Evolutionary conservation across 495 filamentous ascomycete genomes (phyloP).

Genomic region (Hypomontagnella submonticulosa): DNA sequence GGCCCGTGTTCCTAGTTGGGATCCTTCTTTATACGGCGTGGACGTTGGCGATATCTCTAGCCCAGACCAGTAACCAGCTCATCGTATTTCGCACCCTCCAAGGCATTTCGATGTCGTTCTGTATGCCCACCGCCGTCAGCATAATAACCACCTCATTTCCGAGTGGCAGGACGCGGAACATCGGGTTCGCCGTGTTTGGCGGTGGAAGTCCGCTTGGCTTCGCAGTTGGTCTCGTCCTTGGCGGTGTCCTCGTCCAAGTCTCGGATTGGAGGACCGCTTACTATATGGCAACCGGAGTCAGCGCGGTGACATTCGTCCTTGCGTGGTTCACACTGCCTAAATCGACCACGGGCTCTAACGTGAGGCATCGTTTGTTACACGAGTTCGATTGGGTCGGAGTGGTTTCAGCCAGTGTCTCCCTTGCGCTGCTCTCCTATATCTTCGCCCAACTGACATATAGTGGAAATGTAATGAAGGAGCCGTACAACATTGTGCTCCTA

Average conservation of each 20-base stretch:
- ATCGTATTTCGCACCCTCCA: slow-evolving; percentile 63
- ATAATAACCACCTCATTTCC: slow-evolving; percentile 53
- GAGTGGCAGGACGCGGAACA: slow-evolving; percentile 58
- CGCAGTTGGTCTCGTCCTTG: slow-evolving; percentile 63
- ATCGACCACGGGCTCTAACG: not conserved
- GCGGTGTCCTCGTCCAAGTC: slow-evolving; percentile 61
- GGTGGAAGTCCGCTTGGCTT: slow-evolving; percentile 64
- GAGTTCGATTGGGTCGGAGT: slow-evolving; percentile 66
- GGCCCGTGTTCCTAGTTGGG: slow-evolving; percentile 58
- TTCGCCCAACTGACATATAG: slow-evolving; percentile 37
- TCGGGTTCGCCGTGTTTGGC: slow-evolving; percentile 63
- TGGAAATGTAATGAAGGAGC: slow-evolving; percentile 44
- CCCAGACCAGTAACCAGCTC: slow-evolving; percentile 57
- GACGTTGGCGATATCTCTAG: slow-evolving; percentile 58
- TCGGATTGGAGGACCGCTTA: slow-evolving; percentile 61
- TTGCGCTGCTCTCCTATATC: slow-evolving; percentile 62
- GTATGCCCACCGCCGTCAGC: slow-evolving; percentile 61
- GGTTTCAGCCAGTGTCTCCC: slow-evolving; percentile 51
- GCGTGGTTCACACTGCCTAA: slow-evolving; percentile 17
- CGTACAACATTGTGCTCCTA: slow-evolving; percentile 50
- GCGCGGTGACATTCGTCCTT: slow-evolving; percentile 33
- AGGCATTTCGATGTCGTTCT: slow-evolving; percentile 62
- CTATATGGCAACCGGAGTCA: slow-evolving; percentile 55
- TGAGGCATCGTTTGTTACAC: slow-evolving; percentile 28
- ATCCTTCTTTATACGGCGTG: slow-evolving; percentile 55